These are phyloP conservation scores for Botryotinia convoluta DNA, from an alignment of 2,329 filamentous ascomycete species.

Conservation along the genomic window DNA sequence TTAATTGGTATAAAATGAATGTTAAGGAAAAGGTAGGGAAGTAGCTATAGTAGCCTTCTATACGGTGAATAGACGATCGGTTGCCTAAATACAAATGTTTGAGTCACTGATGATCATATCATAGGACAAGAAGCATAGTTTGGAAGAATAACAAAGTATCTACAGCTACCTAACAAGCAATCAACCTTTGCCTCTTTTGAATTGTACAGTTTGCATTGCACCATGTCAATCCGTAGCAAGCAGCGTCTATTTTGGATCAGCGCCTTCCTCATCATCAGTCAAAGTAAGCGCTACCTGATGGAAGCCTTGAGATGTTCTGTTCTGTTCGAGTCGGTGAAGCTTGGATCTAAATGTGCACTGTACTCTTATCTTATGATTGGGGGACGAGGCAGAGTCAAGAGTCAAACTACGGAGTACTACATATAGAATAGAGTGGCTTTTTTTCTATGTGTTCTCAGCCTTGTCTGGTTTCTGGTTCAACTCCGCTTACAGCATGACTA, in stretches of 20 bases:
- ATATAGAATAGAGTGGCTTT: not conserved
- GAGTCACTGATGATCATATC: not conserved
- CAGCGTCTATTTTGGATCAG: not conserved
- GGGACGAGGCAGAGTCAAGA: not conserved
- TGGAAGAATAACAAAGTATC: not conserved
- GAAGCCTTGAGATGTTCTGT: not conserved
- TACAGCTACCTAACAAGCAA: not conserved
- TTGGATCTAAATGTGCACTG: not conserved
- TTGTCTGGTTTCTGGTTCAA: not conserved
- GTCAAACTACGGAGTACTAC: not conserved
- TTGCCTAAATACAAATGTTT: not conserved
- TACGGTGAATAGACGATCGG: not conserved
- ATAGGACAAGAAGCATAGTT: not conserved
- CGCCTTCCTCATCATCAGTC: not conserved
- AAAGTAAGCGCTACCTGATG: not conserved
- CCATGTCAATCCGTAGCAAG: not conserved
- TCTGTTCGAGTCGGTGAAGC: not conserved
- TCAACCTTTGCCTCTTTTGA: not conserved
- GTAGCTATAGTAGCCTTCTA: not conserved
- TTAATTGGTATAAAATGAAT: not conserved
- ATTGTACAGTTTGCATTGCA: not conserved
- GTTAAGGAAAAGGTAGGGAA: not conserved
- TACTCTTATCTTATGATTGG: not conserved
- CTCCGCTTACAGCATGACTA: not conserved
- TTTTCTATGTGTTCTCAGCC: slow-evolving; percentile 1